A percentile compares a stretch with the other conserved stretches of the same genome.
phyloP scores from a whole-genome alignment of 352 stramenopile genomes.

The Thalassiosira hispida region DNA sequence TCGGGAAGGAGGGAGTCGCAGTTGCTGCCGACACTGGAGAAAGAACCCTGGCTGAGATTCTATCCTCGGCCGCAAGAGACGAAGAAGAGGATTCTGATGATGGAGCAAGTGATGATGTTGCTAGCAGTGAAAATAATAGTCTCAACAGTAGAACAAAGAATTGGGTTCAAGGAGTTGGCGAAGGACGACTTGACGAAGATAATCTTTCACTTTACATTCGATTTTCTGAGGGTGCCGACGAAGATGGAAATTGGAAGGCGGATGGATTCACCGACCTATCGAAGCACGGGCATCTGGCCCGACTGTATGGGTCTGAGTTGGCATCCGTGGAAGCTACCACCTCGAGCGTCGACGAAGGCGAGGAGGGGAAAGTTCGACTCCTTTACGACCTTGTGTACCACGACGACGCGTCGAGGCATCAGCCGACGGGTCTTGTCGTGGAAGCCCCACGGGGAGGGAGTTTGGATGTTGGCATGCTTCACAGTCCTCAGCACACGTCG shows the following conservation, averaged over 20 bases:
- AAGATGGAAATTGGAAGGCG: conserved; percentile 70
- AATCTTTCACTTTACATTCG: conserved; percentile 83
- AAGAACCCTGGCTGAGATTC: conserved; percentile 77
- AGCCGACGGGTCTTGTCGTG: conserved; percentile 62
- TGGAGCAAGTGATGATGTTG: conserved; percentile 29
- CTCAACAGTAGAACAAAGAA: conserved; percentile 51
- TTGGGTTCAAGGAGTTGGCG: conserved; percentile 81
- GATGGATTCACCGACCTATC: conserved; percentile 81
- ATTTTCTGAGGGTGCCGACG: conserved; percentile 82
- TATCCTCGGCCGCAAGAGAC: conserved; percentile 55
- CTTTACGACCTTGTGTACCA: conserved; percentile 84
- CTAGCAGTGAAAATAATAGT: conserved; percentile 36
- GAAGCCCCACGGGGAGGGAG: conserved; percentile 65
- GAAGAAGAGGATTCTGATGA: conserved; percentile 52
- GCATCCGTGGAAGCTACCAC: conserved; percentile 67
- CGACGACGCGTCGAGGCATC: conserved; percentile 52
- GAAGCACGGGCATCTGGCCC: conserved; percentile 66
- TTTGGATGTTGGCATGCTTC: conserved; percentile 84
- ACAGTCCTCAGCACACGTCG: conserved; percentile 52
- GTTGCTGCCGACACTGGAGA: conserved; percentile 73
- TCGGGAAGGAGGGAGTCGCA: conserved; percentile 81
- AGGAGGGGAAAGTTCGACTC: conserved; percentile 80
- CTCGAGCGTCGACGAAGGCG: conserved; percentile 84
- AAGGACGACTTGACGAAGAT: conserved; percentile 81
- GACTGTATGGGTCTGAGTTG: conserved; percentile 57